These are phyloP conservation scores for Aphanomyces astaci DNA, from an alignment of 352 stramenopile genomes.

Conservation along the genomic window DNA sequence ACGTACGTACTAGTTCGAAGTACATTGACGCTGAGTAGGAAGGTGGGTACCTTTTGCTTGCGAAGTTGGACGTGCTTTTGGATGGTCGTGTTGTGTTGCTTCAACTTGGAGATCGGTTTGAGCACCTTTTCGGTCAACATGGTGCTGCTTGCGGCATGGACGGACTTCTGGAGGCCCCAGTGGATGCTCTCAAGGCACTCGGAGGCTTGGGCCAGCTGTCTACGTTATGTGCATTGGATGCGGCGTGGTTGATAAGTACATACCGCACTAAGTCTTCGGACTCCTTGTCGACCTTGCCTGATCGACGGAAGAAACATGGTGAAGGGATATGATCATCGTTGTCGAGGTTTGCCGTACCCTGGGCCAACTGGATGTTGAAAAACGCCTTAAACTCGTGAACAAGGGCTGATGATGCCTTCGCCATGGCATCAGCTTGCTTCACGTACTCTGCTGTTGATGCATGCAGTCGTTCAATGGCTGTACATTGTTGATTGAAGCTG, in stretches of 20 bases:
- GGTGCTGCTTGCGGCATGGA: background rate
- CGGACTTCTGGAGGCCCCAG: constrained; percentile 1
- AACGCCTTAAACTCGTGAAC: constrained; percentile 16
- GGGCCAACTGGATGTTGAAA: constrained; percentile 13
- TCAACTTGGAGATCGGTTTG: constrained; percentile 5
- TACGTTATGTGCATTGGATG: background rate
- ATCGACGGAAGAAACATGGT: background rate
- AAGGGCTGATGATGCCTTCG: background rate
- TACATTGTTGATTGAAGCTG: constrained; percentile 14
- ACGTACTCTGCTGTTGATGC: constrained; percentile 4
- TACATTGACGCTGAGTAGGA: background rate
- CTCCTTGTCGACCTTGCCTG: background rate
- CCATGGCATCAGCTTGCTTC: constrained; percentile 12
- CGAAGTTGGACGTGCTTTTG: constrained; percentile 13
- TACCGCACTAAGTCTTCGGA: background rate
- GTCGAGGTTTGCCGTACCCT: background rate
- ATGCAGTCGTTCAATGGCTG: constrained; percentile 11
- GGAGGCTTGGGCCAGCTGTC: constrained; percentile 7
- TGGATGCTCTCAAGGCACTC: constrained; percentile 13
- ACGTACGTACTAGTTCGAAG: too few species aligned
- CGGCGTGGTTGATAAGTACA: background rate
- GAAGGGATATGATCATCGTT: background rate
- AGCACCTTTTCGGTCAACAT: constrained; percentile 16
- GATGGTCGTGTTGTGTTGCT: background rate
- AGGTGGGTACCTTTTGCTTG: constrained; percentile 14